A percentile compares a stretch with the other conserved stretches of the same genome.
phyloP scores from a whole-genome alignment of 2,329 filamentous ascomycete genomes.

The Ophiostoma ulmi region DNA sequence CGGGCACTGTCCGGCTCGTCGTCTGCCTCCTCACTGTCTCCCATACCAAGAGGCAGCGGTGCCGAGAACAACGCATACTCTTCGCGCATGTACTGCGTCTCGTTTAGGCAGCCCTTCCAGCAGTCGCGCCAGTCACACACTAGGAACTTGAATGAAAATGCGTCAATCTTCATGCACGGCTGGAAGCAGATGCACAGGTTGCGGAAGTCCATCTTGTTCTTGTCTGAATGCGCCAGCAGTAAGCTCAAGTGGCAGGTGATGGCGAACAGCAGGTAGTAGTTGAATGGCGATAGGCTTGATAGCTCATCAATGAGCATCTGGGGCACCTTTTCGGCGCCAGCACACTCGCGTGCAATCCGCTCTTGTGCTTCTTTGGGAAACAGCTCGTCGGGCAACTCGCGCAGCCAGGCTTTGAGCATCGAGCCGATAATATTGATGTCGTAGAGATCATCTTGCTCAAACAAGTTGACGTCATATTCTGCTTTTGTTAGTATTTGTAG shows the following conservation, averaged over 20 bases:
- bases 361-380: slow-evolving; percentile 82
- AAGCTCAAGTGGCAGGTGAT: slow-evolving; percentile 95
- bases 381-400: slow-evolving; percentile 88
- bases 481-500: slow-evolving; percentile 26
- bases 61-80: slow-evolving; percentile 59
- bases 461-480: slow-evolving; percentile 87
- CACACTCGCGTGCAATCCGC: slow-evolving; percentile 72
- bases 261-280: slow-evolving; percentile 95
- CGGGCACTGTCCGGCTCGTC: slow-evolving; percentile 11
- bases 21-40: slow-evolving; percentile 25
- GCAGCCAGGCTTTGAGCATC: slow-evolving; percentile 93
- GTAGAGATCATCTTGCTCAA: slow-evolving; percentile 80
- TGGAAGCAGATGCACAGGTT: slow-evolving; percentile 97
- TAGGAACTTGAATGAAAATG: slow-evolving; percentile 90
- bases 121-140: slow-evolving; percentile 95
- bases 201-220: slow-evolving; percentile 97
- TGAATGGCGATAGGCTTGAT: slow-evolving; percentile 89
- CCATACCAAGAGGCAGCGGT: slow-evolving; percentile 50
- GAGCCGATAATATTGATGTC: slow-evolving; percentile 96
- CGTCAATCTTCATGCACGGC: slow-evolving; percentile 93
- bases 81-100: slow-evolving; percentile 70
- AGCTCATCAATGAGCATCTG: slow-evolving; percentile 81
- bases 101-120: slow-evolving; percentile 93
- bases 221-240: slow-evolving; percentile 82
- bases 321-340: slow-evolving; percentile 72